A percentile compares a stretch with the other conserved stretches of the same genome.
Conservation (phyloP, 805 yeast genomes). For the Metschnikowia henanensis region DNA sequence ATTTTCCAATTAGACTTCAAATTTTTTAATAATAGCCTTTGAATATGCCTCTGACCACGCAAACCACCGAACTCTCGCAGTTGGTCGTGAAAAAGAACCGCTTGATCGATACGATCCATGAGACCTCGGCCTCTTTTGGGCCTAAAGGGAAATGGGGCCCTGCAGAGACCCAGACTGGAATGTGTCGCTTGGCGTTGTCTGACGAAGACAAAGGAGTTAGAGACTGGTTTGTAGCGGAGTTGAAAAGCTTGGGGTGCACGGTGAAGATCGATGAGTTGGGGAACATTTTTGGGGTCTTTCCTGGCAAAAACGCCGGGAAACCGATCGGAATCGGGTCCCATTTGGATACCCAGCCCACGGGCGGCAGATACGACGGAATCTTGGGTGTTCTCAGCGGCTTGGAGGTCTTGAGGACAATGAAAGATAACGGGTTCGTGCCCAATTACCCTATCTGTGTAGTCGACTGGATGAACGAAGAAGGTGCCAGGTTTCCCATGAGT, state of each 20-base stretch:
- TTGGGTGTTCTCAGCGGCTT: slow-evolving; percentile 67
- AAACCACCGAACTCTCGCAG: slow-evolving; percentile 4
- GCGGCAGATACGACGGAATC: slow-evolving; percentile 76
- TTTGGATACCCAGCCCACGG: slow-evolving; percentile 76
- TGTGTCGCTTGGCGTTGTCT: slow-evolving; percentile 60
- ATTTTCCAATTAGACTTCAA: too few relatives aligned
- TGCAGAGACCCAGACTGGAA: slow-evolving; percentile 59
- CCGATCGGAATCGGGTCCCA: slow-evolving; percentile 76
- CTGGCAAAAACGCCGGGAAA: slow-evolving; percentile 46
- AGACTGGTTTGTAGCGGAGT: slow-evolving; percentile 63
- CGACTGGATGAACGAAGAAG: slow-evolving; percentile 79
- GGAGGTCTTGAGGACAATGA: slow-evolving; percentile 64
- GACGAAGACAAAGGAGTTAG: slow-evolving; percentile 64
- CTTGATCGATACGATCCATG: slow-evolving; percentile 58
- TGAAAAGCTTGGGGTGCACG: slow-evolving; percentile 53
- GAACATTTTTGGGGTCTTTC: slow-evolving; percentile 63
- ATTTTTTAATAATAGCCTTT: too few relatives aligned
- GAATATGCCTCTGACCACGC: slow-evolving; percentile 11
- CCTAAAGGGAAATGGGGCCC: slow-evolving; percentile 65
- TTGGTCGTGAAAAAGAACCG: slow-evolving; percentile 23
- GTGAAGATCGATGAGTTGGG: slow-evolving; percentile 66
- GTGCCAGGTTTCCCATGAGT: slow-evolving; percentile 72
- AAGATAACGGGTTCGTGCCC: slow-evolving; percentile 58
- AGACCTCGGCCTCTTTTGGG: slow-evolving; percentile 57
- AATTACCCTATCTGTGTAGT: slow-evolving; percentile 64